phyloP scores from a whole-genome alignment of 108 stramenopile genomes.

The Epithemia pelagica region DNA sequence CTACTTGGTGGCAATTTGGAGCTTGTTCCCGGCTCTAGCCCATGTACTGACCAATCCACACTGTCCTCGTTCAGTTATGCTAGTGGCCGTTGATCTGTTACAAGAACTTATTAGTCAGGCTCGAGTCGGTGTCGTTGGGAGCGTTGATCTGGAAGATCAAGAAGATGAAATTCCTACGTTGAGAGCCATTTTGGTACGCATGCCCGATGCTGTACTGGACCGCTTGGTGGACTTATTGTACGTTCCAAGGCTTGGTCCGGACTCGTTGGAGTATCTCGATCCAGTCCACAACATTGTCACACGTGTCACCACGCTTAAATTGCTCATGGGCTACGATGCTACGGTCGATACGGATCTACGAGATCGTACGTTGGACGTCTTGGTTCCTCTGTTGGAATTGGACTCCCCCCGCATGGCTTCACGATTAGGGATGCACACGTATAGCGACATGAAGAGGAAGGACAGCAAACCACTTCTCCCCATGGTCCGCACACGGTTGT shows the following conservation, averaged over 20 bases:
- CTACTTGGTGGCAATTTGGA: constrained; percentile 30
- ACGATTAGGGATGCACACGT: constrained; percentile 22
- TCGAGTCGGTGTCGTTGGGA: constrained; percentile 24
- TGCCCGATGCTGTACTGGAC: constrained; percentile 50
- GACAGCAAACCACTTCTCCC: not conserved
- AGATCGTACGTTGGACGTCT: constrained; percentile 69
- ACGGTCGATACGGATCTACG: constrained; percentile 74
- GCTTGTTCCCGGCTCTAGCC: constrained; percentile 39
- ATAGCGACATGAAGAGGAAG: constrained; percentile 6
- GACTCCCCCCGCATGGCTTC: constrained; percentile 44
- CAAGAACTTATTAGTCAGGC: constrained; percentile 41
- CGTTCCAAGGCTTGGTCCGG: constrained; percentile 64
- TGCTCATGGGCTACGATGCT: constrained; percentile 61
- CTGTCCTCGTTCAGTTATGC: constrained; percentile 26
- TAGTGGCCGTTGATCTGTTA: constrained; percentile 37
- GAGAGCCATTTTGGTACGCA: constrained; percentile 49
- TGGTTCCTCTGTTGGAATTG: constrained; percentile 62
- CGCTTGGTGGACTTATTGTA: constrained; percentile 61
- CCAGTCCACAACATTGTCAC: constrained; percentile 45
- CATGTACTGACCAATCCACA: constrained; percentile 23
- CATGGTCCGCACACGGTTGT: constrained; percentile 29
- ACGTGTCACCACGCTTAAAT: constrained; percentile 50
- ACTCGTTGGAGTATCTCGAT: constrained; percentile 73
- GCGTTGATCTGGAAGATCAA: constrained; percentile 24
- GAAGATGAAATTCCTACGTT: constrained; percentile 30